A percentile compares a stretch with the other conserved stretches of the same genome.
These are phyloP conservation scores for Cetradonia linearis DNA, from an alignment of 495 filamentous ascomycete genomes.

Conservation along the genomic window DNA sequence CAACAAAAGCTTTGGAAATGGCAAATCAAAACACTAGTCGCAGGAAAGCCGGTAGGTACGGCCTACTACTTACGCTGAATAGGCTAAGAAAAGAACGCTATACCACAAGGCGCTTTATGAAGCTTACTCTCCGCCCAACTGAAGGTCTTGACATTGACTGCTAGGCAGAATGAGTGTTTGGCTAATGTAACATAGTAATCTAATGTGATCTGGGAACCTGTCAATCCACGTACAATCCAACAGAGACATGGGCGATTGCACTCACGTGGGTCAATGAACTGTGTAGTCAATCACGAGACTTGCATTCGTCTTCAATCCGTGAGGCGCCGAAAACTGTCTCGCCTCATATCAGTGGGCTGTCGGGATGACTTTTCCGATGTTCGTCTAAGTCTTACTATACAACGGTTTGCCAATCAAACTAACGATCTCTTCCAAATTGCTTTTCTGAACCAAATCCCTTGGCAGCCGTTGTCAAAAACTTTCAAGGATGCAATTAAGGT, in stretches of 20 bases:
- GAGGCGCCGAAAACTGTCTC: not conserved
- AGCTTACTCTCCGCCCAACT: not conserved
- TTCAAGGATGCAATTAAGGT: not conserved
- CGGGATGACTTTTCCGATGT: not conserved
- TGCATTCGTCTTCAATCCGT: not conserved
- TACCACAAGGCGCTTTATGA: not conserved
- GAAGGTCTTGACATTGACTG: not conserved
- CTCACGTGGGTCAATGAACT: not conserved
- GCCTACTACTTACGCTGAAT: not conserved
- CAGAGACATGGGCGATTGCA: not conserved
- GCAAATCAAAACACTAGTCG: not conserved
- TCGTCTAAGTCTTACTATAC: not conserved
- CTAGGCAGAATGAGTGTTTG: not conserved
- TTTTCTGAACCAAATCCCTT: not conserved
- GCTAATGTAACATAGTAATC: not conserved
- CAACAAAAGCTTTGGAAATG: not conserved
- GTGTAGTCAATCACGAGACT: not conserved
- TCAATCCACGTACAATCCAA: not conserved
- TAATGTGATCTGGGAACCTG: not conserved
- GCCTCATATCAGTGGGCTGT: not conserved
- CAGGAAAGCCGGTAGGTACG: not conserved
- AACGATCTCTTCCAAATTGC: not conserved
- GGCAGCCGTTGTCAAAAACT: not conserved
- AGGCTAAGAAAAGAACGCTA: not conserved
- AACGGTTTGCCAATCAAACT: not conserved